phyloP scores from a whole-genome alignment of 2,329 filamentous ascomycete genomes.

The Exophiala aquamarina region DNA sequence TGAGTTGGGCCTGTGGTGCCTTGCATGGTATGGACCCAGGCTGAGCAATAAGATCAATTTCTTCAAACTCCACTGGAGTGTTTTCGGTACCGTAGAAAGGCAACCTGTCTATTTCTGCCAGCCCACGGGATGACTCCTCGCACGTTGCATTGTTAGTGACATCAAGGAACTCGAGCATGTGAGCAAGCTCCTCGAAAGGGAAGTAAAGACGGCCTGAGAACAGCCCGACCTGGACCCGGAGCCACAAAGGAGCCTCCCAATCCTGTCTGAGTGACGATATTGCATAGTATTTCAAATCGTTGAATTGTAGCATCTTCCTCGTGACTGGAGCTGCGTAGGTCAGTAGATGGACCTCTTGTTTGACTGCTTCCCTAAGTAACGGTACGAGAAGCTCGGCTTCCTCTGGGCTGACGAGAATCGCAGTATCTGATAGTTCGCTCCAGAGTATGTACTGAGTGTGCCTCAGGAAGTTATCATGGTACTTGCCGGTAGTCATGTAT shows the following conservation, averaged over 20 bases:
- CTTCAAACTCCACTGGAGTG: not conserved
- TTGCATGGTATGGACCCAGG: too few species aligned
- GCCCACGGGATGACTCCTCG: too few species aligned
- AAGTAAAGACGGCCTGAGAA: slow-evolving; percentile 24
- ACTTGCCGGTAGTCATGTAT: slow-evolving; percentile 8
- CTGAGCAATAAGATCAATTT: too few species aligned
- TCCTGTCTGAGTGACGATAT: slow-evolving; percentile 31
- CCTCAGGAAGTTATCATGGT: slow-evolving; percentile 50
- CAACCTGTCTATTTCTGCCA: too few species aligned
- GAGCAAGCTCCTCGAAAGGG: slow-evolving; percentile 29
- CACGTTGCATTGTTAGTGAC: too few species aligned
- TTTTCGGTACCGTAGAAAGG: not conserved
- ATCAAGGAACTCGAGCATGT: slow-evolving; percentile 13
- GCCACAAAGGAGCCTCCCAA: slow-evolving; percentile 15
- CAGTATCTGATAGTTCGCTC: slow-evolving; percentile 21
- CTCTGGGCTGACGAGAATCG: slow-evolving; percentile 54
- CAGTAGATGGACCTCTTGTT: slow-evolving; percentile 44
- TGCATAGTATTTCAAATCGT: slow-evolving; percentile 47
- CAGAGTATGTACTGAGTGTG: slow-evolving; percentile 57
- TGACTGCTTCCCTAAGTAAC: slow-evolving; percentile 35
- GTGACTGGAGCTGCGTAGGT: slow-evolving; percentile 52
- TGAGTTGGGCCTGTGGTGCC: too few species aligned
- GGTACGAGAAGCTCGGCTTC: slow-evolving; percentile 59
- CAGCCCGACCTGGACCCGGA: slow-evolving; percentile 13
- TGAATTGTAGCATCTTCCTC: slow-evolving; percentile 40